Percentiles rank a stretch among this genome's conserved stretches.
These are phyloP conservation scores for Stereocaulon alpinum DNA, from an alignment of 495 filamentous ascomycete genomes.

Conservation along the genomic window DNA sequence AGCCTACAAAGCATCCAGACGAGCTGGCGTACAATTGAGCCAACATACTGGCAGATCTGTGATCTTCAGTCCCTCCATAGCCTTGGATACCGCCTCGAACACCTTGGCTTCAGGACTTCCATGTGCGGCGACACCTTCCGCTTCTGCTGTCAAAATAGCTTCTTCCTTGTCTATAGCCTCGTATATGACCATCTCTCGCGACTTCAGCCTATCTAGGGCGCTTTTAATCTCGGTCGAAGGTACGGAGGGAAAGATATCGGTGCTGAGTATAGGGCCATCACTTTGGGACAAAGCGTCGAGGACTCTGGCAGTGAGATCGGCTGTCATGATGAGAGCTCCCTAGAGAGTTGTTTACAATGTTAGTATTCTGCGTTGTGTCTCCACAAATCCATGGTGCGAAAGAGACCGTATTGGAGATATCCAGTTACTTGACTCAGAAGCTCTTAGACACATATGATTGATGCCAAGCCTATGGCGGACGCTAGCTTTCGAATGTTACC, in stretches of 20 bases:
- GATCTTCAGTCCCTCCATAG: slow-evolving; percentile 70
- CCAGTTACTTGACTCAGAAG: neutral
- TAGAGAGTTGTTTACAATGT: neutral
- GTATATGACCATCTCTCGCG: slow-evolving; percentile 77
- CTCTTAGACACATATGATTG: neutral
- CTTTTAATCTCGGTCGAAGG: slow-evolving; percentile 69
- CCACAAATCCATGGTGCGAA: neutral
- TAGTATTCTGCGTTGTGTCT: neutral
- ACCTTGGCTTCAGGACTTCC: slow-evolving; percentile 94
- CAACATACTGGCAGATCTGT: slow-evolving; percentile 53
- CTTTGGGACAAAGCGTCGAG: slow-evolving; percentile 55
- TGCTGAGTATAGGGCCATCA: slow-evolving; percentile 56
- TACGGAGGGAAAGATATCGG: slow-evolving; percentile 63
- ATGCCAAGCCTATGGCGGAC: neutral
- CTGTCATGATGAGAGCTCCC: neutral
- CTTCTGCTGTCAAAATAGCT: slow-evolving; percentile 68
- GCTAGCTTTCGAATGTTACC: neutral
- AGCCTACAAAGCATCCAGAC: slow-evolving; percentile 6
- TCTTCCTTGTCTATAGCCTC: slow-evolving; percentile 72
- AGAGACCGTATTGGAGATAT: neutral
- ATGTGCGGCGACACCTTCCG: slow-evolving; percentile 62
- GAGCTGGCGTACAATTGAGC: slow-evolving; percentile 23
- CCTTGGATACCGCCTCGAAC: slow-evolving; percentile 70
- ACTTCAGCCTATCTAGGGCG: slow-evolving; percentile 73
- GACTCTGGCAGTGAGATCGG: slow-evolving; percentile 31